These are phyloP conservation scores for Entophlyctis luteolus DNA, from an alignment of 192 early-diverging fungal species.

Conservation along the genomic window DNA sequence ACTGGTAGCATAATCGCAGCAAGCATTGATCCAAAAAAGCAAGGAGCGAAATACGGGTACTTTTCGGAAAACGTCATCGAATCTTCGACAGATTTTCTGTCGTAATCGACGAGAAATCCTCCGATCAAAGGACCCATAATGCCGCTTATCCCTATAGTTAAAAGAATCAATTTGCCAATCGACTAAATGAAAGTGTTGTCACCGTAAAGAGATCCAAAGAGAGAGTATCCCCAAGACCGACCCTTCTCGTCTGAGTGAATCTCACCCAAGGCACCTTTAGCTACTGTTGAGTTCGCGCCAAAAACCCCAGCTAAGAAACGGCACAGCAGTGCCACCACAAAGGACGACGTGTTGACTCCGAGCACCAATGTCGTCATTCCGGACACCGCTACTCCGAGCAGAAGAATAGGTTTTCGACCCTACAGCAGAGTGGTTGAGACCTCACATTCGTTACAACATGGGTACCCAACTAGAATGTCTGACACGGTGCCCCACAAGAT, in stretches of 20 bases:
- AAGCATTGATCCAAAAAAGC: conserved; percentile 13
- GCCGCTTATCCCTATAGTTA: background rate
- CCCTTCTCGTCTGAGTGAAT: conserved; percentile 27
- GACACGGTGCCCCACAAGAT: conserved; percentile 43
- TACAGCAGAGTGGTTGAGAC: background rate
- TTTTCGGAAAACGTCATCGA: background rate
- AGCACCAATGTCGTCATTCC: conserved; percentile 15
- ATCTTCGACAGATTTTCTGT: background rate
- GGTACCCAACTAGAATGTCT: conserved; percentile 33
- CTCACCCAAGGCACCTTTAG: conserved; percentile 47
- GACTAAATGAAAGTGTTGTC: background rate
- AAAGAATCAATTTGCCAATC: background rate
- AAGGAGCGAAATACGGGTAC: conserved; percentile 21
- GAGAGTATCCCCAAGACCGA: conserved; percentile 43
- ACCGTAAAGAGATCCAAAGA: conserved; percentile 44
- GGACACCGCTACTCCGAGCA: conserved; percentile 4
- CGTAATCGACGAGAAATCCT: conserved; percentile 3
- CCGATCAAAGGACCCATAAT: conserved; percentile 26
- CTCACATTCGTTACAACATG: background rate
- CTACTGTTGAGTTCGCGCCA: conserved; percentile 45
- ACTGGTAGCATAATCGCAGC: background rate
- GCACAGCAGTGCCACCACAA: conserved; percentile 22
- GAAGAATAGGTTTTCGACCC: conserved; percentile 13
- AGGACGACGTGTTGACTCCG: conserved; percentile 20
- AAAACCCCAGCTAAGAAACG: conserved; percentile 47